Percentiles rank a stretch among this genome's conserved stretches.
phyloP scores from a whole-genome alignment of 306 rosid species.

The Hylodesmum podocarpum region DNA sequence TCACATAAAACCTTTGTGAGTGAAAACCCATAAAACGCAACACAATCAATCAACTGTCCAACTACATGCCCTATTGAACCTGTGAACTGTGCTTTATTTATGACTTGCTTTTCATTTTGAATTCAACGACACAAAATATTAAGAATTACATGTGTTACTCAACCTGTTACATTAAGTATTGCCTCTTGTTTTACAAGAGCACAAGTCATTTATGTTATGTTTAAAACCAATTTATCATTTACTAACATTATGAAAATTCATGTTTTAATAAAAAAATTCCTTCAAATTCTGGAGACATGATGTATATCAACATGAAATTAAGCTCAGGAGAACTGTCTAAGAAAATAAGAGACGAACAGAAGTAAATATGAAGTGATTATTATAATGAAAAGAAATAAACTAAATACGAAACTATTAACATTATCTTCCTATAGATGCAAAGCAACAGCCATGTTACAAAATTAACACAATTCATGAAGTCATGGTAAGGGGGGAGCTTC shows the following conservation, averaged over 20 bases:
- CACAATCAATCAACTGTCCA: neutral
- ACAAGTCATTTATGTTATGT: neutral
- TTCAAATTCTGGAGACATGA: neutral
- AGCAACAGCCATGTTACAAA: neutral
- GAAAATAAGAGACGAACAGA: neutral
- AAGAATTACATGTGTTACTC: neutral
- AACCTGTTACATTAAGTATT: constrained; percentile 3
- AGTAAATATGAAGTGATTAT: neutral
- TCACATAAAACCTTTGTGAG: neutral
- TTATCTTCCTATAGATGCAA: neutral
- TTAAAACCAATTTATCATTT: neutral
- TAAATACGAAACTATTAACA: neutral
- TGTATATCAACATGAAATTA: neutral
- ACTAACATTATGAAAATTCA: neutral
- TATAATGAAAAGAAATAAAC: neutral
- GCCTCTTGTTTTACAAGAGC: neutral
- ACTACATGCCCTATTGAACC: neutral
- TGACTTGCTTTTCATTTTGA: neutral
- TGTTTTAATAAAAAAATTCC: neutral
- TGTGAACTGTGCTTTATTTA: neutral
- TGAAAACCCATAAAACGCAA: neutral
- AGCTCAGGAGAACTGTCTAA: neutral
- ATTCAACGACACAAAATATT: neutral
- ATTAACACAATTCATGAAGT: neutral
- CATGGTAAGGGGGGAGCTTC: neutral